These are phyloP conservation scores for Telopea speciosissima DNA, from an alignment of 177 flowering plant species.

Conservation along the genomic window DNA sequence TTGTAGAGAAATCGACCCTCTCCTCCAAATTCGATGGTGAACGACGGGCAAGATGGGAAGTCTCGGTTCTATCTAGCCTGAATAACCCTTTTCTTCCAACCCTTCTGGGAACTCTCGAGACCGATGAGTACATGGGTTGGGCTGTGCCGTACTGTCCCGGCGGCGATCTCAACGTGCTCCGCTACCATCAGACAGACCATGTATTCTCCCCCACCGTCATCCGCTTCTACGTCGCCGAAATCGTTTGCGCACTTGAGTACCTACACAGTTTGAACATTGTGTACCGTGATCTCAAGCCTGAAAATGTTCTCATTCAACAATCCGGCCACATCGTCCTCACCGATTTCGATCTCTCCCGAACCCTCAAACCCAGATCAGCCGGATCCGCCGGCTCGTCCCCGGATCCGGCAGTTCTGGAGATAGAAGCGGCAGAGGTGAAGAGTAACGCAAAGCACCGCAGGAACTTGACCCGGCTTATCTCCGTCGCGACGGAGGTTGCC, in stretches of 20 bases:
- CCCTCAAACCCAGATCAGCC: slow-evolving; percentile 21
- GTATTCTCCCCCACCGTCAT: slow-evolving; percentile 66
- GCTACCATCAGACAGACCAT: slow-evolving; percentile 64
- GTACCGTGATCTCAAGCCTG: slow-evolving; percentile 91
- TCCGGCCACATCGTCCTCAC: slow-evolving; percentile 91
- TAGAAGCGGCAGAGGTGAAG: not conserved
- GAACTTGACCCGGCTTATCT: slow-evolving; percentile 21
- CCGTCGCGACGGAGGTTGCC: slow-evolving; percentile 5
- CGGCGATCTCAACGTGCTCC: slow-evolving; percentile 87
- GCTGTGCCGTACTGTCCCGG: slow-evolving; percentile 84
- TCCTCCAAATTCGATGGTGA: slow-evolving; percentile 46
- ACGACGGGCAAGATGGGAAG: slow-evolving; percentile 90
- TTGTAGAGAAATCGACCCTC: slow-evolving; percentile 51
- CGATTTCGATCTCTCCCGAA: slow-evolving; percentile 91
- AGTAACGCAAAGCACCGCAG: slow-evolving; percentile 3
- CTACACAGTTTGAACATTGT: slow-evolving; percentile 67
- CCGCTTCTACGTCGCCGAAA: slow-evolving; percentile 76
- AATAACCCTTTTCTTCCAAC: slow-evolving; percentile 71
- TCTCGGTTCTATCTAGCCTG: slow-evolving; percentile 52
- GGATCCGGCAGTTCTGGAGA: not conserved
- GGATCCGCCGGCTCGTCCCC: not conserved
- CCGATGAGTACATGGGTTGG: slow-evolving; percentile 55
- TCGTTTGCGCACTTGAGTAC: slow-evolving; percentile 64
- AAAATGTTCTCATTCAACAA: slow-evolving; percentile 68
- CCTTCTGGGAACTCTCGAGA: slow-evolving; percentile 51